Evolutionary conservation across 306 rosid genomes (phyloP).

Genomic region (Mucuna pruriens): DNA sequence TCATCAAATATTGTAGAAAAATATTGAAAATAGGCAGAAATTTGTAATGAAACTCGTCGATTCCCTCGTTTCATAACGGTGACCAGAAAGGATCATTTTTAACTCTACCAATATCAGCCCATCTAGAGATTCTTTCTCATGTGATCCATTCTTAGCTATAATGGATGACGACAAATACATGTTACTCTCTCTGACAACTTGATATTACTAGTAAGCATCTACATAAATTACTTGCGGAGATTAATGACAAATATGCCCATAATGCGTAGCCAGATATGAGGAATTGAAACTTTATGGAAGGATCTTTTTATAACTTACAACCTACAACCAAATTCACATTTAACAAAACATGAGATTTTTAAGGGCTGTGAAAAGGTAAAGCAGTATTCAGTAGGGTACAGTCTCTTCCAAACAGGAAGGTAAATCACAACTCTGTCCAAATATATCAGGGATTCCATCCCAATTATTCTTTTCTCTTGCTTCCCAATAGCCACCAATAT

Average conservation of each 20-base stretch:
- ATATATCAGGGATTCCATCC: conserved; percentile 84
- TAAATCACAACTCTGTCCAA: conserved; percentile 71
- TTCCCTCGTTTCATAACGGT: no score
- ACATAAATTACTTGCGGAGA: background rate
- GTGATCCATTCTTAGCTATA: no score
- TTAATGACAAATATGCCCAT: conserved; percentile 26
- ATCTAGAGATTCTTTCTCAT: no score
- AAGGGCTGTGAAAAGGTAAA: conserved; percentile 8
- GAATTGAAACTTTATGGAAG: conserved; percentile 6
- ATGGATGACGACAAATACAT: background rate
- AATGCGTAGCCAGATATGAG: conserved; percentile 11
- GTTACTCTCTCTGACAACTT: no score
- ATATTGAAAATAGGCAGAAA: no score
- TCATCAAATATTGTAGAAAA: no score
- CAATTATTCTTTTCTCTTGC: conserved; percentile 73
- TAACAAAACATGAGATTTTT: conserved; percentile 23
- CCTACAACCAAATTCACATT: conserved; percentile 51
- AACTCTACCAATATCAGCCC: no score
- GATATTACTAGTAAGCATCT: background rate
- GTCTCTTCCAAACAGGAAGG: conserved; percentile 72
- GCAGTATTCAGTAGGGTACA: conserved; percentile 29
- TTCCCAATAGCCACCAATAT: conserved; percentile 95
- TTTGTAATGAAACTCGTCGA: no score
- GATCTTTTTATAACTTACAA: conserved; percentile 33
- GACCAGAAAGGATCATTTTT: no score